These are phyloP conservation scores for Oenanthe javanica DNA, from an alignment of 140 eudicot genomes.

Conservation along the genomic window DNA sequence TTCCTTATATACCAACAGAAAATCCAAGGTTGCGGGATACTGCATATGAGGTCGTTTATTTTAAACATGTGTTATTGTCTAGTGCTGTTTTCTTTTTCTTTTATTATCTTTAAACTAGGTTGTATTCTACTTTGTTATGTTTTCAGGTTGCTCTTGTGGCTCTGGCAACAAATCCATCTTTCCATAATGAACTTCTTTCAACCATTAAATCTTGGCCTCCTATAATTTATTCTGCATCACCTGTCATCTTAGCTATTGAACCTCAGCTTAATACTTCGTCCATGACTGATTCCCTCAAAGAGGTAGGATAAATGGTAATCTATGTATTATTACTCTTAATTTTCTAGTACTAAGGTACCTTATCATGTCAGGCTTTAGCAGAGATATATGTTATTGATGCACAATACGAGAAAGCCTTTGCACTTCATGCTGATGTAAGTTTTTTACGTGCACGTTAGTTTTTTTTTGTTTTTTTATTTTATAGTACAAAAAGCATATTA, in stretches of 20 bases:
- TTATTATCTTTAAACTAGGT: neutral
- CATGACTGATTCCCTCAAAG: conserved; percentile 73
- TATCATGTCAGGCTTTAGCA: conserved; percentile 72
- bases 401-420: conserved; percentile 88
- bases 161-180: conserved; percentile 77
- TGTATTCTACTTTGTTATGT: conserved; percentile 6
- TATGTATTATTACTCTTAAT: neutral
- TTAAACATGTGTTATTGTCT: neutral
- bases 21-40: conserved; percentile 91
- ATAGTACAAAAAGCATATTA: neutral
- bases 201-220: conserved; percentile 94
- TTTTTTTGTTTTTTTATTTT: no score
- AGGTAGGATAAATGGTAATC: conserved; percentile 31
- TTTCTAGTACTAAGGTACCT: conserved; percentile 11
- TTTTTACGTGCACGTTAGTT: conserved; percentile 9
- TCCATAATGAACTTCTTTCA: conserved; percentile 74
- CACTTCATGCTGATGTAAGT: conserved; percentile 95
- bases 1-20: conserved; percentile 94
- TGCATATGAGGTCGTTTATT: conserved; percentile 76
- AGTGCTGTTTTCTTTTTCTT: neutral
- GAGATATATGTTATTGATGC: conserved; percentile 80
- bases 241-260: conserved; percentile 79
- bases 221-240: conserved; percentile 56
- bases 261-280: conserved; percentile 91
- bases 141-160: conserved; percentile 93